Conservation (phyloP, 768 basidiomycete species). For the Porphyrellus cyaneotinctus region DNA sequence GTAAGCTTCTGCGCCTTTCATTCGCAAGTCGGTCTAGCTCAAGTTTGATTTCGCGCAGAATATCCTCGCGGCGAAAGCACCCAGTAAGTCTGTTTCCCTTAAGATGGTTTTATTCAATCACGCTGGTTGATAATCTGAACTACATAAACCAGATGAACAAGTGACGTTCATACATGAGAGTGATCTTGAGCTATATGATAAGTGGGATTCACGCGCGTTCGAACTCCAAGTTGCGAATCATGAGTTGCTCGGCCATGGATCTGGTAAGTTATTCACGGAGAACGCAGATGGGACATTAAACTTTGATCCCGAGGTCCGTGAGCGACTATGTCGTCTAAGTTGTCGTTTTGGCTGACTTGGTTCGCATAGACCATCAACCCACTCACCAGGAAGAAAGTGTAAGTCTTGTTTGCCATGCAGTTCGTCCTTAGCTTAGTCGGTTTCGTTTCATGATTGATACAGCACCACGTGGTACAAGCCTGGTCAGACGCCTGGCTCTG, state of each 20-base stretch:
- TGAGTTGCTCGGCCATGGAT: slow-evolving; percentile 82
- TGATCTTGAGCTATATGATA: slow-evolving; percentile 68
- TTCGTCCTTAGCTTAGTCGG: neutral
- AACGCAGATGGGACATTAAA: slow-evolving; percentile 72
- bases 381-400: slow-evolving; percentile 74
- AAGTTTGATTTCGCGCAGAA: slow-evolving; percentile 43
- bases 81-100: slow-evolving; percentile 43
- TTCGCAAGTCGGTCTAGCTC: neutral
- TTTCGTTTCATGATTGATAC: neutral
- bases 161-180: slow-evolving; percentile 80
- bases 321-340: neutral
- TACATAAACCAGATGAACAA: slow-evolving; percentile 54
- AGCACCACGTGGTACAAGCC: slow-evolving; percentile 86
- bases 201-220: slow-evolving; percentile 75
- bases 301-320: slow-evolving; percentile 64
- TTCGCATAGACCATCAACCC: slow-evolving; percentile 69
- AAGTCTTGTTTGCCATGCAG: slow-evolving; percentile 1
- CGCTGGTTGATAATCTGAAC: neutral
- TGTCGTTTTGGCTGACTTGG: neutral
- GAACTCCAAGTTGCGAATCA: slow-evolving; percentile 91
- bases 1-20: slow-evolving; percentile 37
- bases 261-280: slow-evolving; percentile 81
- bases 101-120: neutral
- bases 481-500: slow-evolving; percentile 78
- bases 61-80: slow-evolving; percentile 83